Evolutionary conservation across 495 filamentous ascomycete species (phyloP).

Genomic region (Antarctomyces pellizariae): DNA sequence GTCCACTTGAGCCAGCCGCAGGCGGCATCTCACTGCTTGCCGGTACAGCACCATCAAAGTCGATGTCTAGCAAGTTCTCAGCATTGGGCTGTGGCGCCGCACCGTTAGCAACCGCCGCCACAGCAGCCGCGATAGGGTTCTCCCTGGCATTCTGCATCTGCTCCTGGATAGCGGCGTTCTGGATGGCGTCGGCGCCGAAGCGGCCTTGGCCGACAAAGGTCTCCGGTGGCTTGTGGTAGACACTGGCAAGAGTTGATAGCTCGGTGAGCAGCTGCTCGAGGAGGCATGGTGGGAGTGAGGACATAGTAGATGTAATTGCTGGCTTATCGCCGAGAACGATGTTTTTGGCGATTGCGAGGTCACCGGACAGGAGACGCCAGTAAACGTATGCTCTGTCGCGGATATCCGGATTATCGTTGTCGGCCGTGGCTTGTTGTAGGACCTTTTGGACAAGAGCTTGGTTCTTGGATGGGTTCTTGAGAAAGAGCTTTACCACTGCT

Average conservation of each 20-base stretch:
- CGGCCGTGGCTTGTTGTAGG: slow-evolving; percentile 70
- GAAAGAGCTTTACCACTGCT: slow-evolving; percentile 87
- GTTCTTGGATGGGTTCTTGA: slow-evolving; percentile 76
- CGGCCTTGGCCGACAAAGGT: slow-evolving; percentile 90
- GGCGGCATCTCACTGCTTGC: slow-evolving; percentile 60
- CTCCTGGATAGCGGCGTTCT: slow-evolving; percentile 89
- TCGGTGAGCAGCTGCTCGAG: slow-evolving; percentile 73
- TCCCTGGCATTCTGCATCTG: slow-evolving; percentile 78
- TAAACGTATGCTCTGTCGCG: slow-evolving; percentile 94
- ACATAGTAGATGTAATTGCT: slow-evolving; percentile 80
- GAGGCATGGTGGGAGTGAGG: slow-evolving; percentile 55
- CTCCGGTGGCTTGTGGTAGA: slow-evolving; percentile 97
- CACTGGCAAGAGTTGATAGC: slow-evolving; percentile 87
- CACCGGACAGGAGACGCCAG: slow-evolving; percentile 89
- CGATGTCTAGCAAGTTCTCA: slow-evolving; percentile 92
- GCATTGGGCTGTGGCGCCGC: slow-evolving; percentile 44
- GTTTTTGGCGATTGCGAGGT: slow-evolving; percentile 68
- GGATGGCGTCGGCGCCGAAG: slow-evolving; percentile 83
- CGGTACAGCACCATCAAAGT: slow-evolving; percentile 87
- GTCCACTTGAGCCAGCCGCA: slow-evolving; percentile 30
- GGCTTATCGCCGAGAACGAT: slow-evolving; percentile 89
- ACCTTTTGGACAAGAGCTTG: slow-evolving; percentile 86
- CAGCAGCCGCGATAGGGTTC: slow-evolving; percentile 77
- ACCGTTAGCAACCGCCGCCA: slow-evolving; percentile 43
- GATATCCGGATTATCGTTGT: slow-evolving; percentile 94